Percentiles rank a stretch among this genome's conserved stretches.
Evolutionary conservation across 148 eudicot species (phyloP).

Genomic region (Nepenthes gracilis): DNA sequence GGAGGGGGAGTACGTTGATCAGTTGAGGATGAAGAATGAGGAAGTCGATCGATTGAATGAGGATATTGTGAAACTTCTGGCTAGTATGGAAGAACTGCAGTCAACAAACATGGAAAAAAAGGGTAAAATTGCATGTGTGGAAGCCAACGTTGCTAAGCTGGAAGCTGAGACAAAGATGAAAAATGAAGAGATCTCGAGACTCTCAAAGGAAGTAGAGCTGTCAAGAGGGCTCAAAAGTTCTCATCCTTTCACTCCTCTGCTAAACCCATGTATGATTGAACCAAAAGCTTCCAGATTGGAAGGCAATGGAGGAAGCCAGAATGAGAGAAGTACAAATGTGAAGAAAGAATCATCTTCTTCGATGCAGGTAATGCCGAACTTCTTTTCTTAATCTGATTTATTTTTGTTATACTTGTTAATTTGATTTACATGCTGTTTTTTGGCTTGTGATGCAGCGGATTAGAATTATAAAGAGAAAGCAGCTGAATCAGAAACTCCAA

Average conservation of each 20-base stretch:
- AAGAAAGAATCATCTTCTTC: constrained; percentile 25
- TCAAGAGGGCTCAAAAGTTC: constrained; percentile 19
- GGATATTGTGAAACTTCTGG: neutral
- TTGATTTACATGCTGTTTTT: neutral
- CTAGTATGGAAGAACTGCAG: constrained; percentile 38
- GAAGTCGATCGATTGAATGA: constrained; percentile 15
- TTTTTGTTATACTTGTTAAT: neutral
- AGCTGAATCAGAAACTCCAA: constrained; percentile 7
- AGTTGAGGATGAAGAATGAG: constrained; percentile 28
- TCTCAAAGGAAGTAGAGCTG: constrained; percentile 27
- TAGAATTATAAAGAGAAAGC: constrained; percentile 15
- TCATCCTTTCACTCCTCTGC: constrained; percentile 23
- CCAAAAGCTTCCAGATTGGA: constrained; percentile 5
- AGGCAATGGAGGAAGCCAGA: constrained; percentile 8
- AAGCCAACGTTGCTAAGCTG: constrained; percentile 22
- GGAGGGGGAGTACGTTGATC: constrained; percentile 30
- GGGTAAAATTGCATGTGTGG: constrained; percentile 16
- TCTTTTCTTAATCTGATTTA: neutral
- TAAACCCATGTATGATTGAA: constrained; percentile 24
- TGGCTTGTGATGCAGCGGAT: neutral
- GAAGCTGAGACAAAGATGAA: constrained; percentile 25
- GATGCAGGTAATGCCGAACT: neutral
- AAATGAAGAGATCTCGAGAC: constrained; percentile 31
- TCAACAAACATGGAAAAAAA: constrained; percentile 42
- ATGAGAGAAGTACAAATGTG: constrained; percentile 4